Conservation (phyloP, 2,329 filamentous ascomycete genomes). For the Blastomyces gilchristii region DNA sequence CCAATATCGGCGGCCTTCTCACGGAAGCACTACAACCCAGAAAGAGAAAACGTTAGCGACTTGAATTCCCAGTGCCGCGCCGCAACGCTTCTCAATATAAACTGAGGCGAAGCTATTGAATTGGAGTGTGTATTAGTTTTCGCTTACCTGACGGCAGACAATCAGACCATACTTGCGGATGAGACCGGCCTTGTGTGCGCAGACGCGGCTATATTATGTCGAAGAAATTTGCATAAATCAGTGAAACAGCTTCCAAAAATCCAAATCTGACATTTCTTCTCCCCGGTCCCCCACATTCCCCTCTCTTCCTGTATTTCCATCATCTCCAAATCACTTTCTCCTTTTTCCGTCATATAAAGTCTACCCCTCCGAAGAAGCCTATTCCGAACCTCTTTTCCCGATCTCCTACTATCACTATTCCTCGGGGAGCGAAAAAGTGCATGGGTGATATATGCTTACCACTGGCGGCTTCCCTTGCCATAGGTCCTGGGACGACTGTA, state of each 20-base stretch:
- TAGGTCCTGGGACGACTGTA: constrained; percentile 95
- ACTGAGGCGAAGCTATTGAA: background rate
- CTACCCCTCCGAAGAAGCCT: constrained; percentile 7
- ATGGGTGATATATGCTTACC: constrained; percentile 51
- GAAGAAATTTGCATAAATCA: constrained; percentile 5
- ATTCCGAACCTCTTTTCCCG: background rate
- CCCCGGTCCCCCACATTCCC: constrained; percentile 6
- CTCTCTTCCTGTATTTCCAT: constrained; percentile 18
- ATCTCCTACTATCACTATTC: no score
- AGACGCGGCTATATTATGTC: constrained; percentile 53
- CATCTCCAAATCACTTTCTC: constrained; percentile 16
- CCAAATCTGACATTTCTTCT: constrained; percentile 11
- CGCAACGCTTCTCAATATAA: background rate
- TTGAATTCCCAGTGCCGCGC: background rate
- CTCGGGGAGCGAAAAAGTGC: constrained; percentile 7
- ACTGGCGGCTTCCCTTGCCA: constrained; percentile 90
- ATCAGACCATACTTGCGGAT: constrained; percentile 99
- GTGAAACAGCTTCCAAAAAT: constrained; percentile 10
- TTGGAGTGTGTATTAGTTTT: background rate
- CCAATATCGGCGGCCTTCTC: constrained; percentile 59
- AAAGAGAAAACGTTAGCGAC: constrained; percentile 6
- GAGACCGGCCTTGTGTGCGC: constrained; percentile 95
- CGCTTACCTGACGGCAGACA: constrained; percentile 48
- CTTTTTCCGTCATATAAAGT: constrained; percentile 4
- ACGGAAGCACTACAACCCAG: constrained; percentile 49